Percentiles rank a stretch among this genome's conserved stretches.
These are phyloP conservation scores for Fagus sylvatica DNA, from an alignment of 306 rosid species.

Conservation along the genomic window DNA sequence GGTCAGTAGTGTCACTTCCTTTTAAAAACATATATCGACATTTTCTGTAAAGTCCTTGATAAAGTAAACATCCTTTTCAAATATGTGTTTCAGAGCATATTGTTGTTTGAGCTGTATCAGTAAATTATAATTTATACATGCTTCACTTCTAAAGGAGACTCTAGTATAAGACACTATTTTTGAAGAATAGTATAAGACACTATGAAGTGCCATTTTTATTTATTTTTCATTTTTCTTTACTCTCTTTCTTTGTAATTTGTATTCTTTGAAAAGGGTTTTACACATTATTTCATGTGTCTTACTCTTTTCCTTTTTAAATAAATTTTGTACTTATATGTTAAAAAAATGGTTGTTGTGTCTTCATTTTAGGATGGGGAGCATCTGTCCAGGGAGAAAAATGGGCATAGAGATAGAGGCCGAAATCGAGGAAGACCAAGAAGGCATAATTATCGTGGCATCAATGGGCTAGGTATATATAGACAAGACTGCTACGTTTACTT, in stretches of 20 bases:
- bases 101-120: neutral
- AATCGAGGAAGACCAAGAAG: conserved; percentile 65
- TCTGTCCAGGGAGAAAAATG: conserved; percentile 59
- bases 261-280: too few relatives aligned
- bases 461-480: conserved; percentile 69
- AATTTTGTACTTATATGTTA: too few relatives aligned
- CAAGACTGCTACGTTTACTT: neutral
- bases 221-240: neutral
- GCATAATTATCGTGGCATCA: conserved; percentile 60
- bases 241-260: too few relatives aligned
- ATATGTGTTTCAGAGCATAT: neutral
- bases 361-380: conserved; percentile 61
- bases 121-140: neutral
- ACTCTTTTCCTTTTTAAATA: too few relatives aligned
- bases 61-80: neutral
- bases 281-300: too few relatives aligned
- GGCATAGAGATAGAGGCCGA: conserved; percentile 50
- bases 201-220: neutral
- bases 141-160: neutral
- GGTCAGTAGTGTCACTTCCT: conserved; percentile 38
- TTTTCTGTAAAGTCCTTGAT: neutral
- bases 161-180: neutral
- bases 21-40: neutral
- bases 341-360: conserved; percentile 8
- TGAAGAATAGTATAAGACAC: neutral